Evolutionary conservation across 371 early-diverging fungal species (phyloP), one percentile per base, ranked within the genome.

Genomic region (Mucor saturninus): DNA sequence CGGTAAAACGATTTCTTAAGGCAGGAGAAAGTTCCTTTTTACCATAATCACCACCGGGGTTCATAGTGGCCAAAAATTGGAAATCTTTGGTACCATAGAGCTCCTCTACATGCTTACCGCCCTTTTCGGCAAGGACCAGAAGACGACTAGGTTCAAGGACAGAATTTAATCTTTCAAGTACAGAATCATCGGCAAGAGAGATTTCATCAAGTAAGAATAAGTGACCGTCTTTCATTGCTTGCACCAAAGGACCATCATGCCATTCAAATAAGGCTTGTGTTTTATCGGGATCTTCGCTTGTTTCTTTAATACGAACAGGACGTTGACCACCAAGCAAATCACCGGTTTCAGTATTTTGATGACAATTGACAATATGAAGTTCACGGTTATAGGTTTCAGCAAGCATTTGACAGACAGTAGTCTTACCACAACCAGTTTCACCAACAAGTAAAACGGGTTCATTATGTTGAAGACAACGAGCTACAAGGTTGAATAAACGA

Each of bases 1-100:
- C 99, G 2, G 99, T 99, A 76, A 99, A 99, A 68, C 99, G 92
- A 76, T 99, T 99, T 57, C 99, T 89, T 53, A 99, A 87, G 3
- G 99, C 99, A 38, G 99, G 99, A n/a, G 96, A 95, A 11, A 99
- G 86, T 76, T 99, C 99, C 81, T 97, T 97, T 82, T 99, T 99
- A 56, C 99, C 99, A 79, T 96, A 98, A 77, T 99, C 99, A 56
- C 97, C 98, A 59, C 99, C 98, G 9, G 99, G 99, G 79, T 99
- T 99, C 99, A 99, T 99, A 2, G 99, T 99, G n/a, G 99, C 99
- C 54, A 99, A 76, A 73, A 99, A 96, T 58, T 91, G 88, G 85
- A 99, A 99, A 4, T 86, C 86, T 4, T 81, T 77, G 29, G 76
- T 76, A 4, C 89, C 96, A 52, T 72, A 75, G 48, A 96, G 80